Percentiles rank a stretch among this genome's conserved stretches.
Conservation (phyloP, 169 alveolate species). For the Eimeria zaria region DNA sequence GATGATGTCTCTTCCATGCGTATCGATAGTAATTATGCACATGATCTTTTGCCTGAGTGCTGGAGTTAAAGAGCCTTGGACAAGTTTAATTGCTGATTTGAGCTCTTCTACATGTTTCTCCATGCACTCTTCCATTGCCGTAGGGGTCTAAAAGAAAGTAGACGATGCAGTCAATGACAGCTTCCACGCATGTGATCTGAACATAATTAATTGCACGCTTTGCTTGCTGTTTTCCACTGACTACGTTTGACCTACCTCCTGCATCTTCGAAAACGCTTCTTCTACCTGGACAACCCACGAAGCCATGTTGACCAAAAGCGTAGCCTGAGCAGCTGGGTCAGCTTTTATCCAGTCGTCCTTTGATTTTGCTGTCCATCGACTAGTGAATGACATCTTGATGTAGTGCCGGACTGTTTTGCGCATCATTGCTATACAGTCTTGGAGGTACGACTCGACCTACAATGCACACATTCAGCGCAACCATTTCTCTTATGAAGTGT, state of each 20-base stretch:
- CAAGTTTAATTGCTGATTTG: constrained; percentile 93
- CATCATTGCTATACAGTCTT: constrained; percentile 95
- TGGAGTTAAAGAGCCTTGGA: constrained; percentile 94
- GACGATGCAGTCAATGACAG: not conserved
- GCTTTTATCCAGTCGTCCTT: constrained; percentile 93
- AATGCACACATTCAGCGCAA: not conserved
- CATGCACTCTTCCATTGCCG: constrained; percentile 66
- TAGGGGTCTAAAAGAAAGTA: not conserved
- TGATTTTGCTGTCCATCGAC: constrained; percentile 83
- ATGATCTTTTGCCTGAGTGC: constrained; percentile 95
- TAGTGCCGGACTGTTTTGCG: constrained; percentile 90
- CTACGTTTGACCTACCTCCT: constrained; percentile 29
- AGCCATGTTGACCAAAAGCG: constrained; percentile 95
- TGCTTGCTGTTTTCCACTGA: not conserved
- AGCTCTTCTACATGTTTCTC: constrained; percentile 86
- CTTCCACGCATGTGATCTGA: no score
- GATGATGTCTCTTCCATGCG: constrained; percentile 98
- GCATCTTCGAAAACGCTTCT: constrained; percentile 88
- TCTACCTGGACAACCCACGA: constrained; percentile 94
- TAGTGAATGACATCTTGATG: constrained; percentile 90
- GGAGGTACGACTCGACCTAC: constrained; percentile 93
- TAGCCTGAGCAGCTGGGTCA: constrained; percentile 95
- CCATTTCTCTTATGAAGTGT: not conserved
- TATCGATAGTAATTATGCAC: constrained; percentile 98
- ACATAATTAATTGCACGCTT: not conserved